phyloP scores from a whole-genome alignment of 2,329 filamentous ascomycete species.

The Diaporthe citrichinensis region DNA sequence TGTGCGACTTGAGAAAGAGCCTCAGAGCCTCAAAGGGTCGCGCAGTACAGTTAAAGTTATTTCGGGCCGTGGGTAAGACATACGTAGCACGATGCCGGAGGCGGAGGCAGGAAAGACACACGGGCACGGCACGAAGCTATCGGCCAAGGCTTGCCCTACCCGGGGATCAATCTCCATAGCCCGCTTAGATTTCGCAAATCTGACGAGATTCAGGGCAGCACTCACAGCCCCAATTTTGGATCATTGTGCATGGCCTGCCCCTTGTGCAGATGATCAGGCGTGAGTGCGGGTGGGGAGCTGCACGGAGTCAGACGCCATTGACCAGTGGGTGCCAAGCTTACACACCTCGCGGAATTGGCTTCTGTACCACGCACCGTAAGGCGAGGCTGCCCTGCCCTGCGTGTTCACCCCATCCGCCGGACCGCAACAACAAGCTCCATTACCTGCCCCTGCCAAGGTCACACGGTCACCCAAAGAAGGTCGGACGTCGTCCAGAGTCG shows the following conservation, averaged over 20 bases:
- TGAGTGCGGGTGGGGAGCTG: slow-evolving; percentile 34
- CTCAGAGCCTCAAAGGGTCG: neutral
- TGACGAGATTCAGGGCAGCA: slow-evolving; percentile 39
- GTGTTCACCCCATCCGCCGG: slow-evolving; percentile 15
- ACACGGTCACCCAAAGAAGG: slow-evolving; percentile 18
- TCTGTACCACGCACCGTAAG: neutral
- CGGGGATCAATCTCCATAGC: neutral
- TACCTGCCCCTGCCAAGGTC: slow-evolving; percentile 29
- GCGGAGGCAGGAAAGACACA: neutral
- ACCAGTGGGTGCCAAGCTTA: slow-evolving; percentile 29
- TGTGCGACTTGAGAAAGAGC: slow-evolving; percentile 5
- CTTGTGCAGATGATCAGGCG: slow-evolving; percentile 27
- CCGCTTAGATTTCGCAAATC: slow-evolving; percentile 30
- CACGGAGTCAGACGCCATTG: slow-evolving; percentile 26
- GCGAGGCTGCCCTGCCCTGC: slow-evolving; percentile 24
- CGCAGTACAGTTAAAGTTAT: neutral
- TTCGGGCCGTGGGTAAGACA: slow-evolving; percentile 25
- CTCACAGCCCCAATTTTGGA: slow-evolving; percentile 39
- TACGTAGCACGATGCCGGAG: slow-evolving; percentile 8
- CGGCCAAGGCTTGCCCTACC: slow-evolving; percentile 1
- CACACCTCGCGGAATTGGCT: slow-evolving; percentile 8
- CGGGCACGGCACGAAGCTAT: neutral
- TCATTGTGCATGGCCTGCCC: slow-evolving; percentile 22
- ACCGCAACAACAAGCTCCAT: slow-evolving; percentile 24
- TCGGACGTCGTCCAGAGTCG: slow-evolving; percentile 27